Percentiles rank a stretch among this genome's conserved stretches.
phyloP scores from a whole-genome alignment of 1,139 yeast genomes.

The Scheffersomyces titani region DNA sequence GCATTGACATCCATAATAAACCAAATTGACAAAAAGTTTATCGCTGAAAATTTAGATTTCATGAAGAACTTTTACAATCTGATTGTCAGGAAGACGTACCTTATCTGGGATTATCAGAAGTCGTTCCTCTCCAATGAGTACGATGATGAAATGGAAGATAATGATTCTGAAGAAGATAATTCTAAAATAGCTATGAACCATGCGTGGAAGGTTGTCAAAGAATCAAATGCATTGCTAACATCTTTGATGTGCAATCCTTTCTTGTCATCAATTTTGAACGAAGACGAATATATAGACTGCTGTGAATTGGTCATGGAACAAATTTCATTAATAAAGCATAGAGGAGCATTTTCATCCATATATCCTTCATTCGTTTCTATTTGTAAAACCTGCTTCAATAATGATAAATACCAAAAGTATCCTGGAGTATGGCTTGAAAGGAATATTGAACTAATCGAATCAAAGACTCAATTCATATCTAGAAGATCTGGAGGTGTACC shows the following conservation, averaged over 20 bases:
- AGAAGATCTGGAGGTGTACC: constrained; percentile 95
- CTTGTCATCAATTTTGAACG: constrained; percentile 15
- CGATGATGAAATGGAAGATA: constrained; percentile 22
- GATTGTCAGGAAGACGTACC: not conserved
- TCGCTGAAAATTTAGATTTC: not conserved
- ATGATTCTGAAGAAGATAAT: constrained; percentile 24
- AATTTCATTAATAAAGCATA: constrained; percentile 72
- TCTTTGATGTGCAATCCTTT: constrained; percentile 19
- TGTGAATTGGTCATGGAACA: constrained; percentile 59
- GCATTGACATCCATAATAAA: constrained; percentile 54
- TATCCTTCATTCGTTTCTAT: constrained; percentile 74
- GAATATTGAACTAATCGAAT: constrained; percentile 53
- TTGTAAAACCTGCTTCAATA: constrained; percentile 50
- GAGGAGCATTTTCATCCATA: constrained; percentile 90
- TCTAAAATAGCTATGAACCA: constrained; percentile 64
- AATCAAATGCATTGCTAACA: constrained; percentile 59
- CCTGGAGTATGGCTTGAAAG: constrained; percentile 56
- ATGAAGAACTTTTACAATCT: not conserved
- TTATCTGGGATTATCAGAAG: constrained; percentile 56
- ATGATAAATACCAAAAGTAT: constrained; percentile 27
- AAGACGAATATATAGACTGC: constrained; percentile 18
- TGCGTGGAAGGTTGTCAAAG: constrained; percentile 86
- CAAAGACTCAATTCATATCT: constrained; percentile 68
- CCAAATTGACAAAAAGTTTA: constrained; percentile 18
- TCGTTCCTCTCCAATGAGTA: constrained; percentile 51